These are phyloP conservation scores for Agaricus blazei DNA, from an alignment of 768 basidiomycete genomes.

Conservation along the genomic window DNA sequence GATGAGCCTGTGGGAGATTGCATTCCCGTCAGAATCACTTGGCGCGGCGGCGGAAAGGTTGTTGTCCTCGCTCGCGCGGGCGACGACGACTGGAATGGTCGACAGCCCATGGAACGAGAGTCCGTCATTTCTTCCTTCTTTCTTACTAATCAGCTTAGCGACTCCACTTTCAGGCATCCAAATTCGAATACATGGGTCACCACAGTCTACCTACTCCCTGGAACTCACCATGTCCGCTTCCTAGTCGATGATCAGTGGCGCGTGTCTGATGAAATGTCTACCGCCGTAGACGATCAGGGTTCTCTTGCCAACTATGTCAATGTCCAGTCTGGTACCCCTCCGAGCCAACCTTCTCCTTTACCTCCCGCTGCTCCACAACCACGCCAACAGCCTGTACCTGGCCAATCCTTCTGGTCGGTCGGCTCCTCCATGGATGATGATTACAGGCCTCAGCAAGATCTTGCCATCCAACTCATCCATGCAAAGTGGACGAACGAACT, in stretches of 20 bases:
- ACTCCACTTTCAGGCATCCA: slow-evolving; percentile 19
- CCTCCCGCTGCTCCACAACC: slow-evolving; percentile 27
- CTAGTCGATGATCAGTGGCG: slow-evolving; percentile 89
- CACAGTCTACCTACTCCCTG: slow-evolving; percentile 63
- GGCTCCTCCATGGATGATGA: slow-evolving; percentile 29
- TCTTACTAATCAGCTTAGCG: slow-evolving; percentile 2
- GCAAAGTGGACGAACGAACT: slow-evolving; percentile 72
- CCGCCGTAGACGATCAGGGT: slow-evolving; percentile 91
- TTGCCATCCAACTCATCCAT: slow-evolving; percentile 13
- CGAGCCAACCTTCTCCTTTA: slow-evolving; percentile 15
- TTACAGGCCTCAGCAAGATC: slow-evolving; percentile 2
- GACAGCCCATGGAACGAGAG: slow-evolving; percentile 61
- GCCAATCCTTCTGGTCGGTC: slow-evolving; percentile 38
- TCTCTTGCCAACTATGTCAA: slow-evolving; percentile 92
- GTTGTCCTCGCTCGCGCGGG: slow-evolving; percentile 70
- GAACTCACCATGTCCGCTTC: slow-evolving; percentile 93
- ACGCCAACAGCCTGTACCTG: slow-evolving; percentile 18
- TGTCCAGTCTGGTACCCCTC: slow-evolving; percentile 34
- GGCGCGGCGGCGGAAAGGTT: slow-evolving; percentile 59
- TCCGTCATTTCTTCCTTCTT: slow-evolving; percentile 27
- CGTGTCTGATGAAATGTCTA: slow-evolving; percentile 68
- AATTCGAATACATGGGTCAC: slow-evolving; percentile 27
- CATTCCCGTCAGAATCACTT: slow-evolving; percentile 49
- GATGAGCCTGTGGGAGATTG: slow-evolving; percentile 20
- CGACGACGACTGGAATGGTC: slow-evolving; percentile 72